These are phyloP conservation scores for Coemansia sp. DNA, from an alignment of 192 early-diverging fungal genomes.

Conservation along the genomic window DNA sequence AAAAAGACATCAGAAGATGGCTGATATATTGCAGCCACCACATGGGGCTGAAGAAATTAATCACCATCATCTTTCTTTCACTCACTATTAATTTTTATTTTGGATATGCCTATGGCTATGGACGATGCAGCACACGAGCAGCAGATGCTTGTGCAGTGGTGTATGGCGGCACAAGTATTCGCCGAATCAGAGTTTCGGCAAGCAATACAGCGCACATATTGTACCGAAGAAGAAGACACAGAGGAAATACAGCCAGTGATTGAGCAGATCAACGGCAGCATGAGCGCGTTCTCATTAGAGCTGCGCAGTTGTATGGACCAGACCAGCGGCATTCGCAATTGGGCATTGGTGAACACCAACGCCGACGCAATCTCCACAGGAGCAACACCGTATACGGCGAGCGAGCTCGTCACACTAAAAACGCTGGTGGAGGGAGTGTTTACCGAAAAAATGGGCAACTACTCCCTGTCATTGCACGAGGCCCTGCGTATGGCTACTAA, in stretches of 20 bases:
- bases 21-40: too few species aligned
- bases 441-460: constrained; percentile 34
- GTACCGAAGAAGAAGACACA: not conserved
- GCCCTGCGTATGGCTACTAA: constrained; percentile 17
- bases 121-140: not conserved
- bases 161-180: constrained; percentile 42
- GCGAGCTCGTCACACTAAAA: constrained; percentile 28
- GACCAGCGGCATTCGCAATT: constrained; percentile 19
- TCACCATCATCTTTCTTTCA: not conserved
- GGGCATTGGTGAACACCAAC: constrained; percentile 41
- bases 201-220: constrained; percentile 22
- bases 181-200: constrained; percentile 20
- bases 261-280: constrained; percentile 19
- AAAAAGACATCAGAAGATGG: too few species aligned
- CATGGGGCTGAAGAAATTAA: too few species aligned
- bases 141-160: constrained; percentile 47
- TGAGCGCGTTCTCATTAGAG: constrained; percentile 31
- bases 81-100: not conserved
- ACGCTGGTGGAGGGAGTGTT: constrained; percentile 29
- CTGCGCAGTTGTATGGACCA: constrained; percentile 44
- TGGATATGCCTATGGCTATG: not conserved
- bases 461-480: constrained; percentile 22
- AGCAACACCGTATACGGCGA: constrained; percentile 26
- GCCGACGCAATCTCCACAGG: constrained; percentile 27
- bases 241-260: not conserved